Evolutionary conservation across 192 early-diverging fungal species (phyloP).

Genomic region (Entomortierella lignicola): DNA sequence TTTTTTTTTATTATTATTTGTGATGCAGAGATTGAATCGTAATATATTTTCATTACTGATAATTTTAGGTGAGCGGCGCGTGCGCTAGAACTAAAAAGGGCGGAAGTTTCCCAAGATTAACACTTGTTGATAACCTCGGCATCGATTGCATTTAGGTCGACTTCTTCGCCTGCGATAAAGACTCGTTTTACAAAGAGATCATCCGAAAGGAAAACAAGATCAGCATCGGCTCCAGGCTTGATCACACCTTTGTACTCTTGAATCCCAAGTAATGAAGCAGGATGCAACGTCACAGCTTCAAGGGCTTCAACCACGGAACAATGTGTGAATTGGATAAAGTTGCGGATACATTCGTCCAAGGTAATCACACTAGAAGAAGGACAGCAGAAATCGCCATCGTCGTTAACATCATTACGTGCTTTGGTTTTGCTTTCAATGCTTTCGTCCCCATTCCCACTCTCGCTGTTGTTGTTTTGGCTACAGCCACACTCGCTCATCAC

Average conservation of each 20-base stretch:
- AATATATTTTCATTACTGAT: too few species aligned
- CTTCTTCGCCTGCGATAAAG: slow-evolving; percentile 76
- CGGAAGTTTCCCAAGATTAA: slow-evolving; percentile 19
- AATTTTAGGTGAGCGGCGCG: too few species aligned
- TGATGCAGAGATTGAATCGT: too few species aligned
- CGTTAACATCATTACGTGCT: slow-evolving; percentile 20
- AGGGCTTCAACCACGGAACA: slow-evolving; percentile 82
- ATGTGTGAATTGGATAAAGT: slow-evolving; percentile 82
- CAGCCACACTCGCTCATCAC: slow-evolving; percentile 31
- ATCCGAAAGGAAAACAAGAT: slow-evolving; percentile 78
- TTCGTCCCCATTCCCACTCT: background rate
- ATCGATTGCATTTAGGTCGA: slow-evolving; percentile 43
- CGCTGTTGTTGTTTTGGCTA: background rate
- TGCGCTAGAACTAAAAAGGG: too few species aligned
- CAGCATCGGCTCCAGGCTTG: slow-evolving; percentile 78
- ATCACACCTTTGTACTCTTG: slow-evolving; percentile 77
- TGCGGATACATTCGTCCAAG: slow-evolving; percentile 79
- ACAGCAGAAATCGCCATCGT: slow-evolving; percentile 50
- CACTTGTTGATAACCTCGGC: slow-evolving; percentile 19
- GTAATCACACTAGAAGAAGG: slow-evolving; percentile 65
- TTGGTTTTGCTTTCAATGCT: background rate
- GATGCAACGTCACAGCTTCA: slow-evolving; percentile 84
- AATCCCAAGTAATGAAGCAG: slow-evolving; percentile 82
- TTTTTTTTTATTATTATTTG: too few species aligned
- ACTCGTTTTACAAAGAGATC: slow-evolving; percentile 72